phyloP scores from a whole-genome alignment of 1,284 basidiomycete genomes.

The Psilocybe mexicana region DNA sequence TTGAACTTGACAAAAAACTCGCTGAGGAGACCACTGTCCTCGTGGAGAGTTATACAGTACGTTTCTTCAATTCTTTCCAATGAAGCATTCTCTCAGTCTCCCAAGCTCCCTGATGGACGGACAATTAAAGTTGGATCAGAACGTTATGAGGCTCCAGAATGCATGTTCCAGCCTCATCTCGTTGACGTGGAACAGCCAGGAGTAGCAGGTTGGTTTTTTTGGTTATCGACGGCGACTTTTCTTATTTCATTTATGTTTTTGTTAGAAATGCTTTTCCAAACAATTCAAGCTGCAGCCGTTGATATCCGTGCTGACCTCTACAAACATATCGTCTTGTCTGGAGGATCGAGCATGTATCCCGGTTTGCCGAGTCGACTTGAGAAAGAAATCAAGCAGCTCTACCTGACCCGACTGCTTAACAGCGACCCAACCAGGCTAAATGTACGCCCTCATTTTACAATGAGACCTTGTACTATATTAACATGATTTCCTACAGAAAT shows the following conservation, averaged over 20 bases:
- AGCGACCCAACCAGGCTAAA: constrained; percentile 87
- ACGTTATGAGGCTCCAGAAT: constrained; percentile 99
- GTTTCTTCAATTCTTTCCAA: constrained; percentile 22
- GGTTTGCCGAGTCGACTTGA: constrained; percentile 95
- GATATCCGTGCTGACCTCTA: constrained; percentile 92
- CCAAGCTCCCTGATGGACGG: constrained; percentile 92
- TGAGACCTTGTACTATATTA: neutral
- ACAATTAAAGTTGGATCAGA: constrained; percentile 98
- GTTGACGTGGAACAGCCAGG: constrained; percentile 98
- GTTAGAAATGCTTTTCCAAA: constrained; percentile 93
- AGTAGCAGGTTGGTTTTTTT: constrained; percentile 70
- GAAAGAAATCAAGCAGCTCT: constrained; percentile 99
- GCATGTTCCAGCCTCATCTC: constrained; percentile 99
- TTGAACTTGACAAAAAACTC: constrained; percentile 91
- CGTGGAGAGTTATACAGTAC: constrained; percentile 93
- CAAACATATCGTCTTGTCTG: constrained; percentile 97
- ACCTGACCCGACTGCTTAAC: constrained; percentile 86
- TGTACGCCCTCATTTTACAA: constrained; percentile 41
- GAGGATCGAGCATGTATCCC: constrained; percentile 98
- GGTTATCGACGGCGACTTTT: neutral
- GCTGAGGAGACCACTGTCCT: constrained; percentile 96
- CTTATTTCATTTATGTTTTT: neutral
- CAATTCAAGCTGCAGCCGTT: constrained; percentile 90
- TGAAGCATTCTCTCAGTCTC: neutral
- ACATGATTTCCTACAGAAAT: constrained; percentile 73